Conservation (phyloP, 192 early-diverging fungal species). For the Coemansia sp. region DNA sequence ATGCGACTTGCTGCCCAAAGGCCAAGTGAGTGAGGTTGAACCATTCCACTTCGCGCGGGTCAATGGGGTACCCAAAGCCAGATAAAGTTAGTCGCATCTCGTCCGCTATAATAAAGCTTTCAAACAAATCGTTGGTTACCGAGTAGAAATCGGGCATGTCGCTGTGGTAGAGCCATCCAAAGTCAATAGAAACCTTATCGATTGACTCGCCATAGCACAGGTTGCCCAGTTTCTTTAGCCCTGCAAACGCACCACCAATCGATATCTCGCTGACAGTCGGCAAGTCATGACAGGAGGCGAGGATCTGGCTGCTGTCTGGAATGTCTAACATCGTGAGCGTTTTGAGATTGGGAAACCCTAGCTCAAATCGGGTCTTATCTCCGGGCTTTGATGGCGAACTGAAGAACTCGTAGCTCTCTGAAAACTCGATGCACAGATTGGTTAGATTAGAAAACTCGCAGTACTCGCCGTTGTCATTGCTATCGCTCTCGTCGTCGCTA, state of each 20-base stretch:
- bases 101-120: background rate
- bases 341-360: background rate
- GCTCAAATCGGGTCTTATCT: background rate
- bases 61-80: background rate
- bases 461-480: background rate
- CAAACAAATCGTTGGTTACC: background rate
- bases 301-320: background rate
- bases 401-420: background rate
- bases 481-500: background rate
- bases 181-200: background rate
- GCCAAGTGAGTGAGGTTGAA: background rate
- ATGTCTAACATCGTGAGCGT: background rate
- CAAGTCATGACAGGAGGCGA: background rate
- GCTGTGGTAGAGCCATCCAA: background rate
- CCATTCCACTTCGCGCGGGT: background rate
- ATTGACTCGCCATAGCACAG: background rate
- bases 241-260: background rate
- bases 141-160: background rate
- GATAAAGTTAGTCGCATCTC: background rate
- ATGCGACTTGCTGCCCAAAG: background rate
- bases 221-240: background rate
- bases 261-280: background rate
- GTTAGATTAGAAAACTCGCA: background rate
- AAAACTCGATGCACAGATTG: background rate
- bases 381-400: background rate